Evolutionary conservation across 352 stramenopile species (phyloP).

Genomic region (Phytophthora quininea): DNA sequence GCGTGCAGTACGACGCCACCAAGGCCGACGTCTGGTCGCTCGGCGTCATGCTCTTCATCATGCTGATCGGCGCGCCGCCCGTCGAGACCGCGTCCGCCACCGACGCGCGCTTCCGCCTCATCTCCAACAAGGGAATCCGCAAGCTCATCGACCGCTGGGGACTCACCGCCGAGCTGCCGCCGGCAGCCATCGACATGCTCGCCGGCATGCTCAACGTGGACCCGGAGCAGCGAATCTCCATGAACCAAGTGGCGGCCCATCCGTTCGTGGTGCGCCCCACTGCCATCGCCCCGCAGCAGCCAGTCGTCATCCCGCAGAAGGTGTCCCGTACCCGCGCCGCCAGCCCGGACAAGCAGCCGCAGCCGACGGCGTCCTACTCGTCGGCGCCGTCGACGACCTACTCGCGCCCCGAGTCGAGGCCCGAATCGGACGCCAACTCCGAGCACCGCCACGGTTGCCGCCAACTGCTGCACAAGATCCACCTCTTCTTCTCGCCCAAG

Average conservation of each 20-base stretch:
- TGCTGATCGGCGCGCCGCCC: conserved; percentile 50
- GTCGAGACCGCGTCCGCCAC: conserved; percentile 33
- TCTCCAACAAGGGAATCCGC: not conserved
- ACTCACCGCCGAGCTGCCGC: conserved; percentile 28
- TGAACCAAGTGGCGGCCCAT: conserved; percentile 65
- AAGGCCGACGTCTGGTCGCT: conserved; percentile 62
- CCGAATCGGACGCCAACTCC: conserved; percentile 26
- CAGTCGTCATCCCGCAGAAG: conserved; percentile 6
- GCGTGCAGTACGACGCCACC: conserved; percentile 37
- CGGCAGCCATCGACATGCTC: conserved; percentile 16
- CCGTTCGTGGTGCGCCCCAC: conserved; percentile 52
- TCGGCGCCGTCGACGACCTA: conserved; percentile 18
- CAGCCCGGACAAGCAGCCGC: conserved; percentile 22
- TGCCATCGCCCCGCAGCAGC: conserved; percentile 17
- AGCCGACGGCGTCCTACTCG: conserved; percentile 26
- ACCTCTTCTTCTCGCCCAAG: conserved; percentile 49
- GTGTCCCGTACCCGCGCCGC: conserved; percentile 7
- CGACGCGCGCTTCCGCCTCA: conserved; percentile 1
- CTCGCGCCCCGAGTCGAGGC: not conserved
- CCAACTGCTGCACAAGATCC: conserved; percentile 46
- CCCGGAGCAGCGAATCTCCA: conserved; percentile 51
- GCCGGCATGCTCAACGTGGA: not conserved
- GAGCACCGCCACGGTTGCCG: conserved; percentile 34
- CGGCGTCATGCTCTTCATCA: conserved; percentile 57
- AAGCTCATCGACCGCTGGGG: conserved; percentile 9